A percentile compares a stretch with the other conserved stretches of the same genome.
These are phyloP conservation scores for Hymenoscyphus albidus DNA, from an alignment of 2,329 filamentous ascomycete genomes.

Conservation along the genomic window DNA sequence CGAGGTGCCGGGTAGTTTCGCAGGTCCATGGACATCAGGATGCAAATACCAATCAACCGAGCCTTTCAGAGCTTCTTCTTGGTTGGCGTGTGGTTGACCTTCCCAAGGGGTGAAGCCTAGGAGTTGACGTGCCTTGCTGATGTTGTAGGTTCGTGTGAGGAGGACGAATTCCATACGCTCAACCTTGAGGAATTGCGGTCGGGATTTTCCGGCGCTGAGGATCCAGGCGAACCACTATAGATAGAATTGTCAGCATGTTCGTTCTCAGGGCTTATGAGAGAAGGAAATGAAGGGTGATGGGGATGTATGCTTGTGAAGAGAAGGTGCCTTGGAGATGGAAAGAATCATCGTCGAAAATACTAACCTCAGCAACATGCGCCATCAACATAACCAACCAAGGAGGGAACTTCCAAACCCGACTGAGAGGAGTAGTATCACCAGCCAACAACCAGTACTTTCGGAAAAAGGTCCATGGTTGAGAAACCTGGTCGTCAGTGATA, in stretches of 20 bases:
- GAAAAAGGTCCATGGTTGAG: slow-evolving; percentile 23
- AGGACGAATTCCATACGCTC: slow-evolving; percentile 27
- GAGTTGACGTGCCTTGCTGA: slow-evolving; percentile 21
- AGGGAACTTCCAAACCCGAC: slow-evolving; percentile 22
- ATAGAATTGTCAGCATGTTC: background rate
- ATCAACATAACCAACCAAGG: slow-evolving; percentile 22
- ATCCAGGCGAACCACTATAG: slow-evolving; percentile 19
- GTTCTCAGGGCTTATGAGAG: background rate
- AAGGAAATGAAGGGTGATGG: background rate
- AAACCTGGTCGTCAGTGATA: slow-evolving; percentile 24
- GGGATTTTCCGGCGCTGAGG: slow-evolving; percentile 18
- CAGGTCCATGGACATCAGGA: slow-evolving; percentile 22
- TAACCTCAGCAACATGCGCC: slow-evolving; percentile 20
- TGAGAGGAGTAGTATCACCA: slow-evolving; percentile 22
- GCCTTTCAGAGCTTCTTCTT: slow-evolving; percentile 23
- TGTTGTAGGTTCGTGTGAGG: slow-evolving; percentile 25
- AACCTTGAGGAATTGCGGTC: slow-evolving; percentile 18
- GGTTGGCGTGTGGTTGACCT: slow-evolving; percentile 18
- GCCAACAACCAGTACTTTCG: slow-evolving; percentile 23
- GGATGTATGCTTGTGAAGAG: background rate
- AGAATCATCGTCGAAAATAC: background rate
- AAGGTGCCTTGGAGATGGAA: background rate
- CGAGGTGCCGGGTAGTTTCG: slow-evolving; percentile 16
- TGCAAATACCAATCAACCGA: slow-evolving; percentile 22
- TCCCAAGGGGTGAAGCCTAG: slow-evolving; percentile 24